Base-by-base conservation (phyloP, 495 filamentous ascomycete species). In the Rhizodiscina lignyota region DNA sequence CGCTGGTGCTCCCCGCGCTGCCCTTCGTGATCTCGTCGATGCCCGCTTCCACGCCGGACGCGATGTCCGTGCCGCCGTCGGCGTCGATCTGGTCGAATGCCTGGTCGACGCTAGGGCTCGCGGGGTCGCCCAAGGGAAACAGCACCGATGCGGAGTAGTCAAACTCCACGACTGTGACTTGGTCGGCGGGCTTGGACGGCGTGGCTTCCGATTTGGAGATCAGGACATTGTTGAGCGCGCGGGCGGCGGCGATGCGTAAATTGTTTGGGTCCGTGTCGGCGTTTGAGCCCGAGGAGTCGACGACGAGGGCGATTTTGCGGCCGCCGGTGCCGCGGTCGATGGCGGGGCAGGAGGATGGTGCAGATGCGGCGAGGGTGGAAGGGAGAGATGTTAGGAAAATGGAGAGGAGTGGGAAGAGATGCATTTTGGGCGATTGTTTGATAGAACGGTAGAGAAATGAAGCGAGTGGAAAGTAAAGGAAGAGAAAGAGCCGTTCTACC, bases 201-300 rank as follows among this genome's bases (percentile, higher is more conserved):
- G 39, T 40, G 12, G 39, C 23, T 21, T 52, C 44, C 8, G 30
- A 20, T 21, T 45, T 46, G 21, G 47, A 42, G 15, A 55, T 37
- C 20, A 57, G 26, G 27, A 49, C 47, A 23, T 47, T 36, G 23
- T 46, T 42, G 17, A 55, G 36, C 4, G 52, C 47, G 8, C 37
- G 39, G 8, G 30, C 52, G 21, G 54, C 50, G 1, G 38, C 37
- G 6, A 58, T 21, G 20, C 54, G 48, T 18, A 48, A 42, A 32
- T 52, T 26, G 33, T n/a, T 8, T 1, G 48, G 54, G 35, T 58
- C 54, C 6, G 35, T 36, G 15, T 11, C 13, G 4, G 8, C 11
- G 46, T 53, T 55, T 13, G 54, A 55, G 15, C 43, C 36, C 2
- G 52, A 53, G 16, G 37, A 42, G 40, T 56, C 53, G 38, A 40